These are phyloP conservation scores for Penicillium sp. DNA, from an alignment of 2,329 filamentous ascomycete species.

Conservation along the genomic window DNA sequence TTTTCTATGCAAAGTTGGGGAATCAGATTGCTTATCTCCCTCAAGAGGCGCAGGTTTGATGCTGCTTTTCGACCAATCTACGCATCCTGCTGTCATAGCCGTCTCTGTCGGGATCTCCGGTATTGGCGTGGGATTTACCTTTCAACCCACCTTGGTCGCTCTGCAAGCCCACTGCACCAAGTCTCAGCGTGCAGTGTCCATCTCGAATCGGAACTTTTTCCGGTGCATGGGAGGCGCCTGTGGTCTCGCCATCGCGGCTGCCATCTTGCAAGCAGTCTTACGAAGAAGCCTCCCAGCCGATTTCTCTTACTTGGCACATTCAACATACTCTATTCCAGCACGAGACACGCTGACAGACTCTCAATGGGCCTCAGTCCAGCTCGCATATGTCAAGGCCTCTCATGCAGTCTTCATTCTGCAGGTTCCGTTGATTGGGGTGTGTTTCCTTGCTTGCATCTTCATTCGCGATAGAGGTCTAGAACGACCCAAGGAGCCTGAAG, in stretches of 20 bases:
- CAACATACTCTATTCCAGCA: slow-evolving; percentile 35
- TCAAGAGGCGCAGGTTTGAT: slow-evolving; percentile 47
- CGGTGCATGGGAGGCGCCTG: slow-evolving; percentile 54
- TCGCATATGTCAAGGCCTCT: slow-evolving; percentile 51
- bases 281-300: slow-evolving; percentile 36
- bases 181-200: slow-evolving; percentile 55
- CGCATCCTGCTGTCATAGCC: slow-evolving; percentile 45
- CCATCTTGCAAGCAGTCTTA: slow-evolving; percentile 41
- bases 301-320: slow-evolving; percentile 35
- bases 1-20: no score
- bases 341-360: slow-evolving; percentile 23
- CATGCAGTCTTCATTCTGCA: slow-evolving; percentile 53
- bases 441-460: slow-evolving; percentile 47
- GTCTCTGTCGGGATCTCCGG: slow-evolving; percentile 49
- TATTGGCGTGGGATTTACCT: slow-evolving; percentile 49
- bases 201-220: slow-evolving; percentile 58
- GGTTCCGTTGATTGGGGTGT: slow-evolving; percentile 49
- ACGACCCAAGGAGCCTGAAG: slow-evolving; percentile 28
- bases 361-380: slow-evolving; percentile 40
- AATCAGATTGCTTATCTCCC: slow-evolving; percentile 2
- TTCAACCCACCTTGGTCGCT: slow-evolving; percentile 52
- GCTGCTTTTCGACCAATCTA: slow-evolving; percentile 44
- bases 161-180: slow-evolving; percentile 54
- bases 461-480: slow-evolving; percentile 48
- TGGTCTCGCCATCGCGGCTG: slow-evolving; percentile 54